A percentile compares a stretch with the other conserved stretches of the same genome.
phyloP scores from a whole-genome alignment of 106 monocot genomes.

The Dendrobium nobile region DNA sequence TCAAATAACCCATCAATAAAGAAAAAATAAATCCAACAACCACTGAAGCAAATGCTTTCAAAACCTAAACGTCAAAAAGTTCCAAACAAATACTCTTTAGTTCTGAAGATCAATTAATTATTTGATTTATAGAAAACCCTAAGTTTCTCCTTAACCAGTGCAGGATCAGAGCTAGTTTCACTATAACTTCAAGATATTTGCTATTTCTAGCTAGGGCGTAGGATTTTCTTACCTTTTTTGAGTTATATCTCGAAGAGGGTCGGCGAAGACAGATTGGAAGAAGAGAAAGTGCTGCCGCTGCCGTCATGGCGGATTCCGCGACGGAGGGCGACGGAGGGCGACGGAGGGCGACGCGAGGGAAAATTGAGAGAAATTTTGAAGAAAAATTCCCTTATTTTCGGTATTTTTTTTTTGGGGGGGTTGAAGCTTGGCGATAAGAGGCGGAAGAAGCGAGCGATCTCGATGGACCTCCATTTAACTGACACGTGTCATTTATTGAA shows the following conservation, averaged over 20 bases:
- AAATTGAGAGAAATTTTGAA: neutral
- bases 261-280: slow-evolving; percentile 12
- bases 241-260: slow-evolving; percentile 12
- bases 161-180: neutral
- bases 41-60: neutral
- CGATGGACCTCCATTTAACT: neutral
- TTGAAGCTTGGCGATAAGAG: neutral
- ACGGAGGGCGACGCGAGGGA: neutral
- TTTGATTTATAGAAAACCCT: neutral
- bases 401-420: neutral
- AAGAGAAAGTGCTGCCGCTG: slow-evolving; percentile 18
- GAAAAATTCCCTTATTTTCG: neutral
- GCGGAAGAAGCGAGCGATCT: neutral
- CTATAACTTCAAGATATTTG: neutral
- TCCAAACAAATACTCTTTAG: neutral
- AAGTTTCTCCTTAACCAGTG: neutral
- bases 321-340: neutral
- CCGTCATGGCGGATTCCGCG: slow-evolving; percentile 13
- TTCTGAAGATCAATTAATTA: neutral
- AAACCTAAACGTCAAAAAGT: neutral
- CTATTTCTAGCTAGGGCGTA: neutral
- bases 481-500: neutral
- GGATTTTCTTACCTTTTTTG: slow-evolving; percentile 11
- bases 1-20: neutral
- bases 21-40: neutral